Evolutionary conservation across 176 grass and related monocot genomes (phyloP), one percentile per base, ranked within the genome.

Genomic region (Bonia amplexicaulis): DNA sequence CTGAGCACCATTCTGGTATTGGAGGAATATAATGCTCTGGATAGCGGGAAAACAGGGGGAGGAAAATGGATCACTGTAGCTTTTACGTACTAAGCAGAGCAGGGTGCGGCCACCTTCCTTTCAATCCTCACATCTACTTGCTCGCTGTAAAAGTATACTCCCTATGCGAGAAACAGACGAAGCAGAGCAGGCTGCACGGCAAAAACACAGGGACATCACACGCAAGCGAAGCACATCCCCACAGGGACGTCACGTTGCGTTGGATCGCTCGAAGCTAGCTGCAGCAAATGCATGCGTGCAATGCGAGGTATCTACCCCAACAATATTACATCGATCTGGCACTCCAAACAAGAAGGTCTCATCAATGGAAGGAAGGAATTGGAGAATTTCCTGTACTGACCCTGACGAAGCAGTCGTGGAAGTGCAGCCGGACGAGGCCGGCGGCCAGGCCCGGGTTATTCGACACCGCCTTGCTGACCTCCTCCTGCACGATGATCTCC

Each of bases 321-420:
- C 45, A 9, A 33, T 26, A 33, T 26, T 20, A 20, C 3, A 7
- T 8, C 66, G 31, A n/a, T 4, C 23, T 60, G 67, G 45, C 22
- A 33, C 20, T 12, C 12, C 59, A 44, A 40, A 7, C 46, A 66
- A 72, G 52, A 31, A 64, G 67, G 40, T 70, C 60, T 63, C 17
- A 16, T 70, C 0, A 22, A 82, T 69, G 44, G 41, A 52, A 46
- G 33, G 65, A 71, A 16, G 25, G 39, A 69, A 66, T 16, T 19
- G 66, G 57, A 60, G 58, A 54, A 41, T 71, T 71, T 40, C 12
- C 6, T 17, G 65, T 16, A 77, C 71, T 35, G 47, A 97, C 94
- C 87, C 89, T 86, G 86, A 97, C 90, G 89, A 97, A 97, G 82
- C 95, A 97, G 81, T 97, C 95, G 74, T 97, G 95, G 78, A 97